phyloP scores from a whole-genome alignment of 371 early-diverging fungal species.

The Mortierella sp. region DNA sequence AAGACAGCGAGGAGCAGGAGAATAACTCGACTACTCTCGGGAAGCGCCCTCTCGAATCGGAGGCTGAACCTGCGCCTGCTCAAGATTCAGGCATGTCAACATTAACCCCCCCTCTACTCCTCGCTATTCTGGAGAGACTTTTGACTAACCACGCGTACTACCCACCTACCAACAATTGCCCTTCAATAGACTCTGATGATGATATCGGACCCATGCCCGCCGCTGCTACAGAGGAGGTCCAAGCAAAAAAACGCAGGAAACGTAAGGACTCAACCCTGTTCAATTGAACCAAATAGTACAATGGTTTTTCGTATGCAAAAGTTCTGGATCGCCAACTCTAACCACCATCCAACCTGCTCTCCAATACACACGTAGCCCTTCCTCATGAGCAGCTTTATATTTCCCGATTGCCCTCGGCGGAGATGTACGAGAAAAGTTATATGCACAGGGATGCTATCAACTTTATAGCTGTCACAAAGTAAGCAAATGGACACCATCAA shows the following conservation, averaged over 20 bases:
- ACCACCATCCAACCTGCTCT: background rate
- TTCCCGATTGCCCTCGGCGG: conserved; percentile 81
- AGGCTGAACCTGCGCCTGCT: conserved; percentile 16
- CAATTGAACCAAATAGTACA: conserved; percentile 5
- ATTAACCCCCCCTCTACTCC: background rate
- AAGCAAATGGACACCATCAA: conserved; percentile 7
- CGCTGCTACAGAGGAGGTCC: conserved; percentile 23
- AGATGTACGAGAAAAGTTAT: conserved; percentile 93
- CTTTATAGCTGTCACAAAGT: conserved; percentile 81
- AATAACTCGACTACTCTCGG: conserved; percentile 26
- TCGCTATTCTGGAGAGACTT: background rate
- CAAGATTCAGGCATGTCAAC: conserved; percentile 44
- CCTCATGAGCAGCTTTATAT: conserved; percentile 85
- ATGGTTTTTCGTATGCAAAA: background rate
- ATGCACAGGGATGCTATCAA: conserved; percentile 96
- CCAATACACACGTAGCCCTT: conserved; percentile 55
- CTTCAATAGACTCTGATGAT: conserved; percentile 54
- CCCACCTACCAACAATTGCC: background rate
- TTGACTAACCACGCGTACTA: background rate
- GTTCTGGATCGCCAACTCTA: no score
- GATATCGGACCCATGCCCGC: conserved; percentile 68
- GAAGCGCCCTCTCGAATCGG: conserved; percentile 38
- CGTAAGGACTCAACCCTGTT: conserved; percentile 5
- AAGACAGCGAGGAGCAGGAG: conserved; percentile 8
- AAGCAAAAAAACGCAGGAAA: conserved; percentile 54